phyloP scores from a whole-genome alignment of 257 asterid genomes.

The Anisodus tanguticus region DNA sequence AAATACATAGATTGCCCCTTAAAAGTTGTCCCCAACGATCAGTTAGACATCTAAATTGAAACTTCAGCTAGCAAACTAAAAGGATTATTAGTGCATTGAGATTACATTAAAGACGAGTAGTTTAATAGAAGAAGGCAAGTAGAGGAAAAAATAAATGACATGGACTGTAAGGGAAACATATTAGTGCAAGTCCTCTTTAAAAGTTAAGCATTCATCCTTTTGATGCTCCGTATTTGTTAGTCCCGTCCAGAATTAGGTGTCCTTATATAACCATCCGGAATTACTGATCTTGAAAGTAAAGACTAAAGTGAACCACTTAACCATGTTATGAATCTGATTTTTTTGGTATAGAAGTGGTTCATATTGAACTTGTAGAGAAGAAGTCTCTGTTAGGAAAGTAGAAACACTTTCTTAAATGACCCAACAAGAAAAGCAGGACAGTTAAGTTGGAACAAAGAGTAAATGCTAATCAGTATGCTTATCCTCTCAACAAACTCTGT shows the following conservation, averaged over 20 bases:
- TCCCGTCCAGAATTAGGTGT: too few species aligned
- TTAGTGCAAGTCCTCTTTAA: neutral
- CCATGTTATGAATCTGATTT: neutral
- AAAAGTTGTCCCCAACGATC: too few species aligned
- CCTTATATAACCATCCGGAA: too few species aligned
- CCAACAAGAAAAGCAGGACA: neutral
- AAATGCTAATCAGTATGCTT: neutral
- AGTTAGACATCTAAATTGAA: neutral
- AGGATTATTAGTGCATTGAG: neutral
- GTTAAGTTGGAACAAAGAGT: neutral
- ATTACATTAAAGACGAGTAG: neutral
- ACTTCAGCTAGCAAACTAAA: neutral
- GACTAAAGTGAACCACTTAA: neutral
- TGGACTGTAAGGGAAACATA: too few species aligned
- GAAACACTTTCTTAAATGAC: neutral
- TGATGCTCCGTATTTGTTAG: too few species aligned
- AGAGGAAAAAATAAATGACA: neutral
- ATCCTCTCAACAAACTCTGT: neutral
- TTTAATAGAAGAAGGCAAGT: neutral
- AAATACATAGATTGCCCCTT: too few species aligned
- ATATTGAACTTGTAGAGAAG: neutral
- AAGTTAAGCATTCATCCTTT: too few species aligned
- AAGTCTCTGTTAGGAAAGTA: neutral
- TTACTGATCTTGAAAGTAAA: neutral
- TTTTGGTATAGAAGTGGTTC: neutral